These are phyloP conservation scores for Primulina eburnea DNA, from an alignment of 257 asterid genomes.

Conservation along the genomic window DNA sequence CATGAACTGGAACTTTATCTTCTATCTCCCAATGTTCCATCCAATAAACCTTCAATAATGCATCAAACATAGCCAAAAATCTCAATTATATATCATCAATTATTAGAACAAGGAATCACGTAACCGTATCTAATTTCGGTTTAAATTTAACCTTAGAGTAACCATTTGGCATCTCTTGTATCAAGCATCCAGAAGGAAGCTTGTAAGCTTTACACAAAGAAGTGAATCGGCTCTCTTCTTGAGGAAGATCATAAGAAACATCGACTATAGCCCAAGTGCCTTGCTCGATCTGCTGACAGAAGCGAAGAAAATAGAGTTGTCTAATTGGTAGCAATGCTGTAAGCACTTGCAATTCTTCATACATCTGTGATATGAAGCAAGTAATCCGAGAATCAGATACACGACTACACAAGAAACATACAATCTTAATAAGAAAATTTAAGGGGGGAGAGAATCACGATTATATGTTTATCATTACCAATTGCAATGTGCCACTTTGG, in stretches of 20 bases:
- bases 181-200: constrained; percentile 94
- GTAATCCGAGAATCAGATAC: neutral
- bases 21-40: constrained; percentile 90
- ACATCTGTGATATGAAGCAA: constrained; percentile 57
- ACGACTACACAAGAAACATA: neutral
- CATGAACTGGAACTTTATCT: constrained; percentile 56
- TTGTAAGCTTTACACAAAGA: constrained; percentile 52
- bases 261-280: constrained; percentile 86
- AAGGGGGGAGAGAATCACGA: neutral
- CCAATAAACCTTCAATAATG: constrained; percentile 72
- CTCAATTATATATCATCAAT: too few relatives aligned
- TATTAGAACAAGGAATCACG: neutral
- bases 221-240: constrained; percentile 53
- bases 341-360: constrained; percentile 77
- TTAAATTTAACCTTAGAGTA: constrained; percentile 68
- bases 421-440: too few relatives aligned
- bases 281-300: constrained; percentile 81
- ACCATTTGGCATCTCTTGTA: constrained; percentile 98
- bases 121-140: neutral
- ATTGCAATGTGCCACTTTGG: constrained; percentile 65
- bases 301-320: constrained; percentile 66
- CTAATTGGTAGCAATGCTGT: constrained; percentile 76
- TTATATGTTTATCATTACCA: constrained; percentile 46
- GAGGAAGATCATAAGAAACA: constrained; percentile 75
- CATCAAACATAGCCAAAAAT: neutral